Percentiles rank a stretch among this genome's conserved stretches.
Evolutionary conservation across 768 basidiomycete genomes (phyloP).

Genomic region (Naganishia vishniacii): DNA sequence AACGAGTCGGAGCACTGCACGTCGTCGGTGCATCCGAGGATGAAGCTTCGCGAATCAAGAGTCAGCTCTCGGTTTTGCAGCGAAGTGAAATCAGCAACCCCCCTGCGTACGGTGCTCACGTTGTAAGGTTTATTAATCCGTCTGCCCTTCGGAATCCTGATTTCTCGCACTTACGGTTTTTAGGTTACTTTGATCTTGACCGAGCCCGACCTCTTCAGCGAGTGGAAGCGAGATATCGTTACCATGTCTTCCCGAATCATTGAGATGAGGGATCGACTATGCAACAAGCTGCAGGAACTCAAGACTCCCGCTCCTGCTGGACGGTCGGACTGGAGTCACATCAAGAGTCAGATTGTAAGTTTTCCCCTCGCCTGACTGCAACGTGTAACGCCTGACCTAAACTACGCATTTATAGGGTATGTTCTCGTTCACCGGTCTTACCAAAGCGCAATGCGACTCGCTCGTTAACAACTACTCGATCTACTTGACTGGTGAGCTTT

Average conservation of each 20-base stretch:
- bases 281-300: conserved; percentile 64
- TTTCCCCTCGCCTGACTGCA: no score
- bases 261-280: conserved; percentile 72
- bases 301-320: conserved; percentile 64
- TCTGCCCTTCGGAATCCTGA: not conserved
- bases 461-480: conserved; percentile 32
- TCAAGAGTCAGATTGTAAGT: conserved; percentile 68
- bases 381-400: not conserved
- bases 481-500: conserved; percentile 39
- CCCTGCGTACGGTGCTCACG: conserved; percentile 78
- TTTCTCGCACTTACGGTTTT: not conserved
- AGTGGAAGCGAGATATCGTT: conserved; percentile 59
- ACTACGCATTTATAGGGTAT: conserved; percentile 56
- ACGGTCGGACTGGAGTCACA: conserved; percentile 67
- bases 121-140: conserved; percentile 23
- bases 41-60: conserved; percentile 57
- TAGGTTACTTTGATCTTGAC: conserved; percentile 33
- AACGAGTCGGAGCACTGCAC: conserved; percentile 91
- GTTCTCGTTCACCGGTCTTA: conserved; percentile 65
- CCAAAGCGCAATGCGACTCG: conserved; percentile 31
- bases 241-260: conserved; percentile 88
- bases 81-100: conserved; percentile 57
- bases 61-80: conserved; percentile 58
- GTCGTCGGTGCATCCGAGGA: conserved; percentile 62
- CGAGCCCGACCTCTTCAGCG: conserved; percentile 30